Conservation (phyloP, 2,329 filamentous ascomycete species). For the Paramyrothecium sp. region DNA sequence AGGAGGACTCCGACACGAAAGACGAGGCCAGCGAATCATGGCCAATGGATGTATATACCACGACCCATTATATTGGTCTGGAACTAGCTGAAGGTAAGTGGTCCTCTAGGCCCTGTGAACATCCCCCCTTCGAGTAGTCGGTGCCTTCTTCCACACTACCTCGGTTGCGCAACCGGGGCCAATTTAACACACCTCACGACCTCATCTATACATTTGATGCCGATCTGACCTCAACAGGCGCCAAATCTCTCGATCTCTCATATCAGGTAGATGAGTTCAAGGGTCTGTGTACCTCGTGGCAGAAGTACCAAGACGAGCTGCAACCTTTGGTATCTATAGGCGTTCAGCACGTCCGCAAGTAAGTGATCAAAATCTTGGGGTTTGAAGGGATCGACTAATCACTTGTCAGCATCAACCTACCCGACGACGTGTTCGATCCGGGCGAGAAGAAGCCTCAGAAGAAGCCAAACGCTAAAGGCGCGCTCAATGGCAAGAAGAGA, state of each 20-base stretch:
- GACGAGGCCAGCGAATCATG: conserved; percentile 8
- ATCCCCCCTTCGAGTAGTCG: not conserved
- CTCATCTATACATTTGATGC: conserved; percentile 9
- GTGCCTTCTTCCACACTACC: not conserved
- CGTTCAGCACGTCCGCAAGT: conserved; percentile 86
- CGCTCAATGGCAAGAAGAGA: conserved; percentile 45
- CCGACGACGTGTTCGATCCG: conserved; percentile 82
- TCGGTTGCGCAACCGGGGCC: not conserved
- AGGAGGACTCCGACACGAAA: conserved; percentile 9
- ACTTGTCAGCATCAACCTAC: conserved; percentile 72
- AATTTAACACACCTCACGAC: not conserved
- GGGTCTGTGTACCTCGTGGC: conserved; percentile 72
- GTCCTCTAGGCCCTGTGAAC: too few species aligned
- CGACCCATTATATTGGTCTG: conserved; percentile 91
- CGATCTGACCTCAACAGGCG: conserved; percentile 44
- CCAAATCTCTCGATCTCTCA: conserved; percentile 74
- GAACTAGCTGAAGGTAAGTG: conserved; percentile 71
- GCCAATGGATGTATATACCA: conserved; percentile 67
- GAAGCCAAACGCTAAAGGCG: conserved; percentile 43
- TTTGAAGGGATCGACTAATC: conserved; percentile 8
- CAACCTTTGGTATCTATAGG: conserved; percentile 63
- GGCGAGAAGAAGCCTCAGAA: conserved; percentile 73
- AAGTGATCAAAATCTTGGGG: conserved; percentile 28
- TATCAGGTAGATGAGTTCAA: conserved; percentile 86
- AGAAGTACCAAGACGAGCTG: conserved; percentile 70